Percentiles rank a stretch among this genome's conserved stretches.
These are phyloP conservation scores for Quercus lobata DNA, from an alignment of 331 rosid genomes.

Conservation along the genomic window DNA sequence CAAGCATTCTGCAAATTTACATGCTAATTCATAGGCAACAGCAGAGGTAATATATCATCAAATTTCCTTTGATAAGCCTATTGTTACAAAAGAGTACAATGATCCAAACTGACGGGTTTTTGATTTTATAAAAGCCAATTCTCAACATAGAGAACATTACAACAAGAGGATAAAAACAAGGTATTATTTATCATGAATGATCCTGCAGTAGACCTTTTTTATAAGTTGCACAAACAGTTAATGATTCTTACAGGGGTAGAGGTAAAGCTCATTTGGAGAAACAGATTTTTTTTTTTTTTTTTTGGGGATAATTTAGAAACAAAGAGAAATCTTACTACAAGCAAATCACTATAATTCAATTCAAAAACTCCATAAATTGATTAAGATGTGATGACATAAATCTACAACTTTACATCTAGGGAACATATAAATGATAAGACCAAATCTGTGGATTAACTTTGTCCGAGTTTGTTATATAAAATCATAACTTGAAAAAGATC, in stretches of 20 bases:
- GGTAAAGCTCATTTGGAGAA: background rate
- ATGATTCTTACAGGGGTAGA: background rate
- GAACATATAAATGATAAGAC: background rate
- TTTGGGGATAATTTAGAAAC: background rate
- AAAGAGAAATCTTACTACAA: background rate
- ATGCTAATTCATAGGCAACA: background rate
- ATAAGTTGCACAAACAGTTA: background rate
- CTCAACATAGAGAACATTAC: background rate
- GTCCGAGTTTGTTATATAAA: background rate
- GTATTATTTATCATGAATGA: background rate
- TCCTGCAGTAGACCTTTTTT: background rate
- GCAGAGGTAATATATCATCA: background rate
- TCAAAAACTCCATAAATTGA: background rate
- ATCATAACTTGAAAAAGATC: background rate
- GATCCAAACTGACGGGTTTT: background rate
- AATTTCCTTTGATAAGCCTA: background rate
- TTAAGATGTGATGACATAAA: background rate
- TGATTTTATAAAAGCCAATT: background rate
- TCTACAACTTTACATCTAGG: background rate
- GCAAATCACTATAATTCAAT: background rate
- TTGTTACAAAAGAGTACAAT: background rate
- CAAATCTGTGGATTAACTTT: background rate
- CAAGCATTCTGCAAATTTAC: conserved; percentile 22
- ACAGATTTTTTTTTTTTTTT: background rate
- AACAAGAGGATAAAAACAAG: background rate